phyloP scores from a whole-genome alignment of 768 basidiomycete species.

The Mrakia frigida region DNA sequence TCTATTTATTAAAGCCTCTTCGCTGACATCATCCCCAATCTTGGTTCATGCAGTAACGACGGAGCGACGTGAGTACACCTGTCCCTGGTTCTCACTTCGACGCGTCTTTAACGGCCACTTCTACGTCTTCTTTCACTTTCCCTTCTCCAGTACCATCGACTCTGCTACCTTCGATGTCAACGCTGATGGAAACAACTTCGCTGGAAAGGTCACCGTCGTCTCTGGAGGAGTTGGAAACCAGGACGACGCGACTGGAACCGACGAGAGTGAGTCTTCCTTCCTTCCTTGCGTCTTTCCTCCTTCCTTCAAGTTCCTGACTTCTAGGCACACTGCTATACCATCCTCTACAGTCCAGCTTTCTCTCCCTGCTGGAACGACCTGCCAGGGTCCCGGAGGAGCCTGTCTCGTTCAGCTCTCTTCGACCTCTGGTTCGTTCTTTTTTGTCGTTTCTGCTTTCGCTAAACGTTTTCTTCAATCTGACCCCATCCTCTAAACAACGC shows the following conservation, averaged over 20 bases:
- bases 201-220: background rate
- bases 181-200: background rate
- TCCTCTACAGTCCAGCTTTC: background rate
- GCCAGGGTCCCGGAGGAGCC: background rate
- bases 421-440: background rate
- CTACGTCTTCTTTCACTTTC: background rate
- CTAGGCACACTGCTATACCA: too few species aligned
- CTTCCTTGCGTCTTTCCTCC: too few species aligned
- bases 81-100: background rate
- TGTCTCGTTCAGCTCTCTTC: background rate
- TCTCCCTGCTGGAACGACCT: background rate
- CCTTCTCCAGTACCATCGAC: background rate
- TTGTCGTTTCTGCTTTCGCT: too few species aligned
- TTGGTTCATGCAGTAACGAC: too few species aligned
- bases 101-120: background rate
- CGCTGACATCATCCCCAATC: too few species aligned
- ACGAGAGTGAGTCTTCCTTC: background rate
- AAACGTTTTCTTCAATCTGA: too few species aligned
- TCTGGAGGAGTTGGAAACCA: background rate
- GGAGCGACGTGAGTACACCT: background rate
- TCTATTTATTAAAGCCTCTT: too few species aligned
- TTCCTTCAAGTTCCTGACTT: too few species aligned
- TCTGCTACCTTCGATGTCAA: background rate
- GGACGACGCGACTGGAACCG: background rate
- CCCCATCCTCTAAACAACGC: too few species aligned